Conservation (phyloP, 495 filamentous ascomycete species). For the Hypomontagnella submonticulosa region DNA sequence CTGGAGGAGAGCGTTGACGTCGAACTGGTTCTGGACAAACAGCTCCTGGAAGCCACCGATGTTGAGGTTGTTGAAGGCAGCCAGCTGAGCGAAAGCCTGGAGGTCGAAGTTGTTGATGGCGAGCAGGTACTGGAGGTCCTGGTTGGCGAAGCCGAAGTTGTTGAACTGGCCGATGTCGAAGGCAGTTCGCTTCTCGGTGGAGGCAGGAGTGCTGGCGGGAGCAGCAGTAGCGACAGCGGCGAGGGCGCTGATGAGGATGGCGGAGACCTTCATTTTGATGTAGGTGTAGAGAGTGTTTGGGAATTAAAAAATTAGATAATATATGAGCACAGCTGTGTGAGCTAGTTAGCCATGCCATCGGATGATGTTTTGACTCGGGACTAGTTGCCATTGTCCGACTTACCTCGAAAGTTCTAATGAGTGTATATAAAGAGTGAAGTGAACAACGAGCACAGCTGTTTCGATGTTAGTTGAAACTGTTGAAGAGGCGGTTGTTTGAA, state of each 20-base stretch:
- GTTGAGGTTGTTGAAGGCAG: conserved; percentile 56
- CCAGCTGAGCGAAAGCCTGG: conserved; percentile 52
- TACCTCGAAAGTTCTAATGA: conserved; percentile 59
- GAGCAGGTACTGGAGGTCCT: conserved; percentile 60
- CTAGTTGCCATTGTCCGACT: conserved; percentile 13
- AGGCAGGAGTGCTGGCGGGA: conserved; percentile 38
- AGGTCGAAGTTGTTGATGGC: conserved; percentile 58
- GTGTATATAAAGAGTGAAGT: conserved; percentile 57
- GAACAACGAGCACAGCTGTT: conserved; percentile 64
- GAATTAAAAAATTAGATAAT: conserved; percentile 55
- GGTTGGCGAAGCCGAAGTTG: conserved; percentile 54
- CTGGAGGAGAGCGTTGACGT: conserved; percentile 53
- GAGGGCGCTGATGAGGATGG: conserved; percentile 53
- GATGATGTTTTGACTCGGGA: background rate
- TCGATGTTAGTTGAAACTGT: conserved; percentile 39
- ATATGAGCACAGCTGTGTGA: conserved; percentile 59
- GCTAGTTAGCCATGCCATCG: conserved; percentile 35
- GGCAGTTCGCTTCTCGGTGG: conserved; percentile 45
- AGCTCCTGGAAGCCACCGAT: conserved; percentile 52
- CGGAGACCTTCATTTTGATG: conserved; percentile 59
- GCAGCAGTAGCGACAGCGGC: conserved; percentile 55
- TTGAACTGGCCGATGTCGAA: conserved; percentile 54
- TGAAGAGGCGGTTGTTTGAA: conserved; percentile 7
- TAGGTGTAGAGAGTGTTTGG: conserved; percentile 39
- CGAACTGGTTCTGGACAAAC: conserved; percentile 52